Evolutionary conservation across 2,329 filamentous ascomycete species (phyloP), one percentile per base, ranked within the genome.

Genomic region (Exophiala sideris): DNA sequence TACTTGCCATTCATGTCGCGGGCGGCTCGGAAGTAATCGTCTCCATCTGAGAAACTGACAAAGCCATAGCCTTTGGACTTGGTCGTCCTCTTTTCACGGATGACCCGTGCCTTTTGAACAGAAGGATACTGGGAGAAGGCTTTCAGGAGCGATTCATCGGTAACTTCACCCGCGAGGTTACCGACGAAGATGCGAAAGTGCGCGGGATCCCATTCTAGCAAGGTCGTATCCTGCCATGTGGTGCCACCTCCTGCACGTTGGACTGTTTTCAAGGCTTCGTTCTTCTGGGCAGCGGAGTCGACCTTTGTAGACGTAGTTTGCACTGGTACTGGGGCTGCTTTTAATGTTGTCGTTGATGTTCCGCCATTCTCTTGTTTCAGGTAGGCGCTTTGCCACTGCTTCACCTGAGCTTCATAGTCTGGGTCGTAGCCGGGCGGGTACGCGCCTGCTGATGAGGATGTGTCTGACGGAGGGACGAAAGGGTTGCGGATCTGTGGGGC

Each of bases 1-100:
- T 99, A 99, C 75, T 99, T 97, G 64, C 91, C 91, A 67, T 96
- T 89, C 94, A 97, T 97, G 75, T 97, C 92, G 74, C 94, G 91
- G 65, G 91, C 92, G 1, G 94, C 92, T 66, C 89, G 84, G 78
- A 99, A 97, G 70, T 95, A 97, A 67, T 96, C 91, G 70, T 99
- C 94, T 29, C 91, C 89, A 68, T 96, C 89, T 65, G 86, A 87
- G 74, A 99, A 97, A 71, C 89, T 94, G 52, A 99, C 91, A 67
- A 99, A 99, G 2, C 94, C 94, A 68, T 89, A 99, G 0, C 92
- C 94, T 70, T 94, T 95, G 67, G 89, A 95, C 75, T 99, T 99
- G 52, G 88, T 94, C 1, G 92, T 96, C 56, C 91, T 85, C 78
- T 96, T 97, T 75, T 99, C 94, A 48, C 94, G 85, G 57, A 97